Conservation (phyloP, 306 rosid genomes). For the Begonia loranthoides region DNA sequence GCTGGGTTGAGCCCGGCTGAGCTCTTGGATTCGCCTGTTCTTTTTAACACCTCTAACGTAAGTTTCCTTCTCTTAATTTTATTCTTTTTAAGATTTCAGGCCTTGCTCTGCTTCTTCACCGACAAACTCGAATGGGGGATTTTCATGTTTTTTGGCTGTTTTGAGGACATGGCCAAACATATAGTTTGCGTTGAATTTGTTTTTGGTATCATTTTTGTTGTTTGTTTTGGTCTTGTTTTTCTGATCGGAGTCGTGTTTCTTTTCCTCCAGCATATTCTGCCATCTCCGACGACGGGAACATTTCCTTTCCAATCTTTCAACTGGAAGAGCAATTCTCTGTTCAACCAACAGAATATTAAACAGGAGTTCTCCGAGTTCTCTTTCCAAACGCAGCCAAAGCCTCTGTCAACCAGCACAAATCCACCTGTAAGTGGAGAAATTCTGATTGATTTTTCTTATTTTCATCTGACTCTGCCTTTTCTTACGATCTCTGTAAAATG, state of each 20-base stretch:
- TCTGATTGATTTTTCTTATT: background rate
- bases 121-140: too few species aligned
- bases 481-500: too few species aligned
- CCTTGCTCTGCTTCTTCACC: background rate
- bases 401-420: constrained; percentile 16
- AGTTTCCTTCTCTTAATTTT: constrained; percentile 8
- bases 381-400: constrained; percentile 42
- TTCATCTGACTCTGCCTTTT: background rate
- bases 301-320: constrained; percentile 41
- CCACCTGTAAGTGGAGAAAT: constrained; percentile 28
- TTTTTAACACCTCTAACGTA: constrained; percentile 50
- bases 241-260: background rate
- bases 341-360: constrained; percentile 34
- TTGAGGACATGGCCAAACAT: too few species aligned
- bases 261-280: constrained; percentile 30
- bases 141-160: background rate
- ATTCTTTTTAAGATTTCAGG: background rate
- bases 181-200: constrained; percentile 2
- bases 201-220: background rate
- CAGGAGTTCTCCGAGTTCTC: constrained; percentile 52
- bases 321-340: constrained; percentile 38
- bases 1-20: constrained; percentile 65
- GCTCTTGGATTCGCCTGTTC: constrained; percentile 78
- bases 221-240: constrained; percentile 1
- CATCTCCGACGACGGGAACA: constrained; percentile 79